A percentile compares a stretch with the other conserved stretches of the same genome.
Evolutionary conservation across 1,284 basidiomycete genomes (phyloP).

Genomic region (Sporisorium graminicola): DNA sequence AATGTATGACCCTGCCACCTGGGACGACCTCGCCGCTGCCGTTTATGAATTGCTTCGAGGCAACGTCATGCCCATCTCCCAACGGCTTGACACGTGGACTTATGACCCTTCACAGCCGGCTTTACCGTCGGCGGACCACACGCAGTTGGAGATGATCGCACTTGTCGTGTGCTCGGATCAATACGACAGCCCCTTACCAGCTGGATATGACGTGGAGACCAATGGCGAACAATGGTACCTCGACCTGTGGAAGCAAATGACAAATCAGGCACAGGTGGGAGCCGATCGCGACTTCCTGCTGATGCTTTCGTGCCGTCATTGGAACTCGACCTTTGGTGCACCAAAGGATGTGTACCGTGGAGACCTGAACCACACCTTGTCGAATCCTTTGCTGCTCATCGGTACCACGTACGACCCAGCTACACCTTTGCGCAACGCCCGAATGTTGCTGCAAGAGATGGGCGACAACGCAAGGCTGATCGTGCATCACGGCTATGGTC

Average conservation of each 20-base stretch:
- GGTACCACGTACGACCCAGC: slow-evolving; percentile 41
- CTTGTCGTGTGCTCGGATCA: slow-evolving; percentile 43
- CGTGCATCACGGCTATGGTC: slow-evolving; percentile 8
- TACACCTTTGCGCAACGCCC: slow-evolving; percentile 33
- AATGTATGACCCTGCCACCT: too few relatives aligned
- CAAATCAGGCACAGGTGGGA: slow-evolving; percentile 24
- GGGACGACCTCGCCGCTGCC: too few relatives aligned
- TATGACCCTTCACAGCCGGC: too few relatives aligned
- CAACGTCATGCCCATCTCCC: too few relatives aligned
- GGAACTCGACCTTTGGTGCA: slow-evolving; percentile 17
- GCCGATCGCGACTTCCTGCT: slow-evolving; percentile 32
- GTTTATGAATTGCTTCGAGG: too few relatives aligned
- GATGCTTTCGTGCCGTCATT: slow-evolving; percentile 44
- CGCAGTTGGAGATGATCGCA: too few relatives aligned
- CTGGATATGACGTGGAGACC: slow-evolving; percentile 9
- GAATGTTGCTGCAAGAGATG: slow-evolving; percentile 32
- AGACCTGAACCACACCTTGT: slow-evolving; percentile 18
- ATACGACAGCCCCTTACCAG: slow-evolving; percentile 23
- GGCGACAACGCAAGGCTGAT: slow-evolving; percentile 37
- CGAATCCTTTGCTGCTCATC: slow-evolving; percentile 31
- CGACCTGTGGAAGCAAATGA: slow-evolving; percentile 33
- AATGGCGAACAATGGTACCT: slow-evolving; percentile 31
- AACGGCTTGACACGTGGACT: too few relatives aligned
- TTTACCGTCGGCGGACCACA: too few relatives aligned
- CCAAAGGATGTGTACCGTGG: slow-evolving; percentile 42